phyloP scores from a whole-genome alignment of 2,329 filamentous ascomycete genomes.

The Phyllosticta capitalensis region DNA sequence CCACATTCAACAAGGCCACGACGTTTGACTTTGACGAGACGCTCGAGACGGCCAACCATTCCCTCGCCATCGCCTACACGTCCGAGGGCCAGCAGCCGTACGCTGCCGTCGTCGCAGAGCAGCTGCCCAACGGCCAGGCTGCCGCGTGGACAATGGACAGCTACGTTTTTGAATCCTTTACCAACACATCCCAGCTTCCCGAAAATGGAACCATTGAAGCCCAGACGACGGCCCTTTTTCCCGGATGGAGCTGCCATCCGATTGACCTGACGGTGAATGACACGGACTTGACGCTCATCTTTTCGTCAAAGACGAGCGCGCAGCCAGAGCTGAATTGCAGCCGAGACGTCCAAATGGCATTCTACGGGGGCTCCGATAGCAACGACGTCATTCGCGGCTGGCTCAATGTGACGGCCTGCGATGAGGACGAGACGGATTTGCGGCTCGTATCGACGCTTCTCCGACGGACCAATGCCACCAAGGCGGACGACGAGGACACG shows the following conservation, averaged over 20 bases:
- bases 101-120: conserved; percentile 3
- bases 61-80: neutral
- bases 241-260: neutral
- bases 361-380: neutral
- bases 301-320: neutral
- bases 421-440: neutral
- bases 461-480: neutral
- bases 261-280: neutral
- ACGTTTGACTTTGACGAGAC: neutral
- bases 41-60: neutral
- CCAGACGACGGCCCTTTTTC: neutral
- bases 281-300: neutral
- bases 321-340: conserved; percentile 1
- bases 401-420: conserved; percentile 2
- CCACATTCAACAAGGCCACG: neutral
- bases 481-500: neutral
- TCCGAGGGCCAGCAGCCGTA: conserved; percentile 1
- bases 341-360: neutral
- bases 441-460: neutral
- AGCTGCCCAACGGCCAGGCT: conserved; percentile 4
- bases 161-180: conserved; percentile 8
- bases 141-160: conserved; percentile 4
- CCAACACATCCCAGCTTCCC: neutral
- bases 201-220: conserved; percentile 4
- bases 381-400: neutral